Percentiles rank a stretch among this genome's conserved stretches.
phyloP scores from a whole-genome alignment of 805 yeast genomes.

The Ogataea glucozyma region DNA sequence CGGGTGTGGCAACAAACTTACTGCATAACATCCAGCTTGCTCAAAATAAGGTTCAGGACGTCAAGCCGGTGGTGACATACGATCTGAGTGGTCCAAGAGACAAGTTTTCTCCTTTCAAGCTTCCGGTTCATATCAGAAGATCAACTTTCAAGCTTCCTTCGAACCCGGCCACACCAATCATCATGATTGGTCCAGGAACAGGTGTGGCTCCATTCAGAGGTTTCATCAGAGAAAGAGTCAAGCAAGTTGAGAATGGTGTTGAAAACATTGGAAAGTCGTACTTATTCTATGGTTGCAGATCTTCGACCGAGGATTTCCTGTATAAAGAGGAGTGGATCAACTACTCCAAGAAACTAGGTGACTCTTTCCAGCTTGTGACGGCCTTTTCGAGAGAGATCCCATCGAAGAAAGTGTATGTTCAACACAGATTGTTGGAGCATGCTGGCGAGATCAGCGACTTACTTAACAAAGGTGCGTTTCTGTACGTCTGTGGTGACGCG shows the following conservation, averaged over 20 bases:
- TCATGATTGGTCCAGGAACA: constrained; percentile 97
- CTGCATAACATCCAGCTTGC: constrained; percentile 67
- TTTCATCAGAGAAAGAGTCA: constrained; percentile 83
- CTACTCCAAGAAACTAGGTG: constrained; percentile 61
- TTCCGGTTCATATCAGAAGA: constrained; percentile 92
- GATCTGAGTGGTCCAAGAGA: constrained; percentile 84
- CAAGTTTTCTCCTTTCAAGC: constrained; percentile 50
- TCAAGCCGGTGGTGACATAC: constrained; percentile 55
- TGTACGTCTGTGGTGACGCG: constrained; percentile 98
- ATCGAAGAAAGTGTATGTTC: constrained; percentile 75
- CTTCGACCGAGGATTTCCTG: constrained; percentile 73
- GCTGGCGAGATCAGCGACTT: constrained; percentile 55
- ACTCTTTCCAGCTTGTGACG: constrained; percentile 66
- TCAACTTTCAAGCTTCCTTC: constrained; percentile 93
- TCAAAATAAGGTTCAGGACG: constrained; percentile 47
- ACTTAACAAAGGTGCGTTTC: constrained; percentile 69
- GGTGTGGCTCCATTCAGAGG: constrained; percentile 99
- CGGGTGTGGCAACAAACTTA: constrained; percentile 92
- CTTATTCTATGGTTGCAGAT: constrained; percentile 87
- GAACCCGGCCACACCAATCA: constrained; percentile 78
- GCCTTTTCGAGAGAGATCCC: constrained; percentile 85
- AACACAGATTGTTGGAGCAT: constrained; percentile 65
- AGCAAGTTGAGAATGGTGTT: constrained; percentile 46
- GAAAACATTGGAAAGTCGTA: constrained; percentile 67
- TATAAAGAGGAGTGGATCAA: constrained; percentile 89